phyloP scores from a whole-genome alignment of 164 flowering plant genomes.

The Stephania cephalantha region DNA sequence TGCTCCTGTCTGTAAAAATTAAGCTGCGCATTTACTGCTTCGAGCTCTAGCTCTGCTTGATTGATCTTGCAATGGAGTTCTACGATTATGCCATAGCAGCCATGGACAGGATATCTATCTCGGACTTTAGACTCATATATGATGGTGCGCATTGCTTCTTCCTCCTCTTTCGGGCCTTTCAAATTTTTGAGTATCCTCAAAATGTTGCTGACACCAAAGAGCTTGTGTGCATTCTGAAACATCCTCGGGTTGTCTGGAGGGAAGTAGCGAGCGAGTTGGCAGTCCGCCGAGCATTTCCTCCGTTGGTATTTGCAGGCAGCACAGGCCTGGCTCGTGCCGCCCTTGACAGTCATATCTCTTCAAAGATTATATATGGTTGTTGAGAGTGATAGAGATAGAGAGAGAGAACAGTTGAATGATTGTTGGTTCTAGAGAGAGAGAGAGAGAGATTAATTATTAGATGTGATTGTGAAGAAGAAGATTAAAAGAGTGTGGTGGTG shows the following conservation, averaged over 20 bases:
- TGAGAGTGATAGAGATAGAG: not conserved
- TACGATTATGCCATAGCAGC: conserved; percentile 26
- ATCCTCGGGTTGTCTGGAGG: conserved; percentile 35
- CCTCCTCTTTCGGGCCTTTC: conserved; percentile 8
- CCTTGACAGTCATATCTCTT: conserved; percentile 26
- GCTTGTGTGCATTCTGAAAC: conserved; percentile 47
- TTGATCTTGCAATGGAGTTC: conserved; percentile 14
- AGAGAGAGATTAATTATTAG: not conserved
- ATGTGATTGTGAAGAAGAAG: not conserved
- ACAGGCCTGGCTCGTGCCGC: conserved; percentile 49
- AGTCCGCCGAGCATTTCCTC: conserved; percentile 40
- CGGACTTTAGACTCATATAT: conserved; percentile 34
- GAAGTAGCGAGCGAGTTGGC: conserved; percentile 55
- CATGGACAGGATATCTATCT: conserved; percentile 37
- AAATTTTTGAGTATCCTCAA: conserved; percentile 26
- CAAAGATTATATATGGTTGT: not conserved
- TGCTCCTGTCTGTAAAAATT: conserved; percentile 37
- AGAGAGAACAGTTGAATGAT: not conserved
- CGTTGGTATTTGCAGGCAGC: conserved; percentile 73
- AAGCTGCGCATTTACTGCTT: conserved; percentile 38
- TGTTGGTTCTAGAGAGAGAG: not conserved
- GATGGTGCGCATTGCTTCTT: conserved; percentile 38
- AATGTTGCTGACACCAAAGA: conserved; percentile 54
- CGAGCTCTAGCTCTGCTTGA: conserved; percentile 41
- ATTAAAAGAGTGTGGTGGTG: not conserved